A percentile compares a stretch with the other conserved stretches of the same genome.
Conservation (phyloP, 331 rosid genomes). For the Arachis monticola region DNA sequence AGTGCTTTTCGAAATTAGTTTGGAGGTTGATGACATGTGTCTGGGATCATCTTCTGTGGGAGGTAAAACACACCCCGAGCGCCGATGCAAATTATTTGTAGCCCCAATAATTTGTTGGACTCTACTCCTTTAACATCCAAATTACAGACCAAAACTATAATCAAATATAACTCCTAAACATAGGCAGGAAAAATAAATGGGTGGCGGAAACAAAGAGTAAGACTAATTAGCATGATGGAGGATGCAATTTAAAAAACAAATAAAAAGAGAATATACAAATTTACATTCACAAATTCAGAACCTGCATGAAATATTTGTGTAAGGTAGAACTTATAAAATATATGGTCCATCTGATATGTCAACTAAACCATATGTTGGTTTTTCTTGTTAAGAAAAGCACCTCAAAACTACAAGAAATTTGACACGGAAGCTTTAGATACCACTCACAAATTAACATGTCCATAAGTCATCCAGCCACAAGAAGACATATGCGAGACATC, state of each 20-base stretch:
- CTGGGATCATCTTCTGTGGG: constrained; percentile 74
- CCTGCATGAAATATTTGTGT: constrained; percentile 9
- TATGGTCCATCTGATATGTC: constrained; percentile 15
- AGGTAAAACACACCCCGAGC: constrained; percentile 79
- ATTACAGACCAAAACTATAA: constrained; percentile 28
- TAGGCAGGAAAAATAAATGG: constrained; percentile 19
- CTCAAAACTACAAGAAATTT: constrained; percentile 29
- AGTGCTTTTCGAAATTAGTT: constrained; percentile 38
- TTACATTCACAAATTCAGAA: not conserved
- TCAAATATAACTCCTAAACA: constrained; percentile 24
- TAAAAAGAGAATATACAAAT: not conserved
- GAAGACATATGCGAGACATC: not conserved
- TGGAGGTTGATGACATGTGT: constrained; percentile 40
- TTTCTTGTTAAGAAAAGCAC: constrained; percentile 3
- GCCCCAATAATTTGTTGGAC: constrained; percentile 81
- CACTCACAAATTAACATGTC: constrained; percentile 12
- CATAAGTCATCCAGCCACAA: constrained; percentile 11
- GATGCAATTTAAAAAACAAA: constrained; percentile 22
- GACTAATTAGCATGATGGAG: constrained; percentile 27
- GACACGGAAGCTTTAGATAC: constrained; percentile 9
- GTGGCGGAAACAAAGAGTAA: not conserved
- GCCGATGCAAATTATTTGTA: constrained; percentile 76
- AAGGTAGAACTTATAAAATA: constrained; percentile 13
- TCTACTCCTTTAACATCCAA: constrained; percentile 52
- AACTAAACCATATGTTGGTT: constrained; percentile 29